phyloP scores from a whole-genome alignment of 305 asterid genomes.

The Solanum hybrid region DNA sequence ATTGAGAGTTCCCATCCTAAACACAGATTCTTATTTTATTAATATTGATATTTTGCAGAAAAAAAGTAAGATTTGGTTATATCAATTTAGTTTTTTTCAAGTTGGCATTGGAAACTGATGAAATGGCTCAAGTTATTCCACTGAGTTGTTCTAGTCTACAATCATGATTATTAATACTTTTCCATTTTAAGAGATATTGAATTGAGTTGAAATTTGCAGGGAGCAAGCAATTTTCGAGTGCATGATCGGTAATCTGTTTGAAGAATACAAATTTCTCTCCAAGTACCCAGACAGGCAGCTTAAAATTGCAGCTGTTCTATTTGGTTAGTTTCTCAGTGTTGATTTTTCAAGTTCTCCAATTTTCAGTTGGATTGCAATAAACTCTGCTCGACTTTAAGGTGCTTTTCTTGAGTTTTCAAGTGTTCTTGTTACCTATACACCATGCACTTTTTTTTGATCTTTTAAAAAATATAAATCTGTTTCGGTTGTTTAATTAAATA shows the following conservation, averaged over 20 bases:
- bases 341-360: slow-evolving; percentile 1
- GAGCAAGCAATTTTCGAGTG: slow-evolving; percentile 76
- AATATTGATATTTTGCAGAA: neutral
- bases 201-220: slow-evolving; percentile 37
- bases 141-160: neutral
- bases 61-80: neutral
- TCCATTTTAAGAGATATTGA: neutral
- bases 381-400: neutral
- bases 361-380: neutral
- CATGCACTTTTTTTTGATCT: neutral
- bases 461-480: neutral
- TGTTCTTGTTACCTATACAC: neutral
- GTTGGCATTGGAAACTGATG: neutral
- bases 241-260: slow-evolving; percentile 86
- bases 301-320: slow-evolving; percentile 73
- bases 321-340: slow-evolving; percentile 47
- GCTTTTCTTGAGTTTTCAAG: neutral
- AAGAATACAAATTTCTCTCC: slow-evolving; percentile 79
- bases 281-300: slow-evolving; percentile 91
- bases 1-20: neutral
- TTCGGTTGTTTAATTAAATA: neutral
- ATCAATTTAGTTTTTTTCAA: neutral
- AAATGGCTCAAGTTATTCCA: neutral
- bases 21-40: neutral
- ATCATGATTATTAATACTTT: neutral